phyloP scores from a whole-genome alignment of 176 grass and related monocot species.

The Hyparrhenia diplandra region DNA sequence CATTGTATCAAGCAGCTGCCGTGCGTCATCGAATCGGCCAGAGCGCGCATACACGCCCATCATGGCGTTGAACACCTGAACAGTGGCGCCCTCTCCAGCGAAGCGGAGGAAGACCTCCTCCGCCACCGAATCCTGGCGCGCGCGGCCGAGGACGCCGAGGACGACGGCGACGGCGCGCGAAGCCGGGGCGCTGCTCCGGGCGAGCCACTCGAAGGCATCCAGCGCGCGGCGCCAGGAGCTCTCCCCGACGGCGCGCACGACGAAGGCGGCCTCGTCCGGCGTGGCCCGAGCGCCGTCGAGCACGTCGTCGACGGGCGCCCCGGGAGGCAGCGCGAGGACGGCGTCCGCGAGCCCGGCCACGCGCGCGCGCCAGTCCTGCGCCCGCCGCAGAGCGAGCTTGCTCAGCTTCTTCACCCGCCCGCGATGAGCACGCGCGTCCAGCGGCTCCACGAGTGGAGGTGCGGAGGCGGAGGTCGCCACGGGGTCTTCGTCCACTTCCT shows the following conservation, averaged over 20 bases:
- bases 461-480: not conserved
- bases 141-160: slow-evolving; percentile 76
- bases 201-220: slow-evolving; percentile 91
- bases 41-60: slow-evolving; percentile 86
- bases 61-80: slow-evolving; percentile 93
- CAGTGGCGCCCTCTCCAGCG: slow-evolving; percentile 47
- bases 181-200: slow-evolving; percentile 42
- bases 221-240: slow-evolving; percentile 70
- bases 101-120: slow-evolving; percentile 72
- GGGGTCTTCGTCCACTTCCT: not conserved
- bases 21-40: slow-evolving; percentile 54
- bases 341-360: slow-evolving; percentile 49
- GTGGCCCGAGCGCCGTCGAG: slow-evolving; percentile 53
- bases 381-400: slow-evolving; percentile 75
- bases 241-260: slow-evolving; percentile 60
- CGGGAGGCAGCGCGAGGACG: slow-evolving; percentile 52
- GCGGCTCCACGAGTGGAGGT: slow-evolving; percentile 41
- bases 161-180: slow-evolving; percentile 68
- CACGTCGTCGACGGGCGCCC: slow-evolving; percentile 50
- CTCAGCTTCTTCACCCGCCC: slow-evolving; percentile 69
- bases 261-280: slow-evolving; percentile 62
- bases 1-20: slow-evolving; percentile 68
- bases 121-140: slow-evolving; percentile 61
- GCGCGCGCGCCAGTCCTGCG: slow-evolving; percentile 70
- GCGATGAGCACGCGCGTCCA: slow-evolving; percentile 63